Percentiles rank a stretch among this genome's conserved stretches.
Evolutionary conservation across 768 basidiomycete species (phyloP).

Genomic region (Serendipita sp.): DNA sequence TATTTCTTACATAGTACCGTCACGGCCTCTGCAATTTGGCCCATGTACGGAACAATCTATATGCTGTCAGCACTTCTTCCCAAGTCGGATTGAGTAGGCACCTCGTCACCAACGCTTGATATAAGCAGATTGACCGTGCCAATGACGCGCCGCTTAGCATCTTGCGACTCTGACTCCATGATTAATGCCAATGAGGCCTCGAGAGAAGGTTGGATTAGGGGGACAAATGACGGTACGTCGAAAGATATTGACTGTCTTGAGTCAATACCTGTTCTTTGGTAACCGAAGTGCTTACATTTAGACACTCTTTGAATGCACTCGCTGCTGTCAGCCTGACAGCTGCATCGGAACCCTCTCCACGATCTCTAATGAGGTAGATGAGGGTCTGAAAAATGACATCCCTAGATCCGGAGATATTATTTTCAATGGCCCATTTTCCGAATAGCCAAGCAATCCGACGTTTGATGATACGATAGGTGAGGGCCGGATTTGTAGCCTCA

Average conservation of each 20-base stretch:
- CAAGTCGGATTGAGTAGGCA: conserved; percentile 18
- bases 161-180: conserved; percentile 55
- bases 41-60: conserved; percentile 54
- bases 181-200: conserved; percentile 55
- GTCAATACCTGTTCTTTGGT: background rate
- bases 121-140: conserved; percentile 55
- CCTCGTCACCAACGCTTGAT: conserved; percentile 28
- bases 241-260: conserved; percentile 48
- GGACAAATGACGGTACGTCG: conserved; percentile 45
- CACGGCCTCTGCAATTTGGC: conserved; percentile 45
- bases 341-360: conserved; percentile 53
- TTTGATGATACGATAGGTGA: conserved; percentile 73
- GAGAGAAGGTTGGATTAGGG: conserved; percentile 45
- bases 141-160: conserved; percentile 63
- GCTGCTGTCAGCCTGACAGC: conserved; percentile 83
- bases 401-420: conserved; percentile 33
- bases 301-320: conserved; percentile 60
- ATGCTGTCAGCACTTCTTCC: background rate
- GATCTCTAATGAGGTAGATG: conserved; percentile 55
- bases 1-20: conserved; percentile 51
- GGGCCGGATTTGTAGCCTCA: conserved; percentile 45
- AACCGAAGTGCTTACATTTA: conserved; percentile 56
- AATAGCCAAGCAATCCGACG: conserved; percentile 91
- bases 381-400: conserved; percentile 65
- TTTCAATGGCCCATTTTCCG: conserved; percentile 49